These are phyloP conservation scores for Yamadazyma siamensis DNA, from an alignment of 1,139 yeast species.

Conservation along the genomic window DNA sequence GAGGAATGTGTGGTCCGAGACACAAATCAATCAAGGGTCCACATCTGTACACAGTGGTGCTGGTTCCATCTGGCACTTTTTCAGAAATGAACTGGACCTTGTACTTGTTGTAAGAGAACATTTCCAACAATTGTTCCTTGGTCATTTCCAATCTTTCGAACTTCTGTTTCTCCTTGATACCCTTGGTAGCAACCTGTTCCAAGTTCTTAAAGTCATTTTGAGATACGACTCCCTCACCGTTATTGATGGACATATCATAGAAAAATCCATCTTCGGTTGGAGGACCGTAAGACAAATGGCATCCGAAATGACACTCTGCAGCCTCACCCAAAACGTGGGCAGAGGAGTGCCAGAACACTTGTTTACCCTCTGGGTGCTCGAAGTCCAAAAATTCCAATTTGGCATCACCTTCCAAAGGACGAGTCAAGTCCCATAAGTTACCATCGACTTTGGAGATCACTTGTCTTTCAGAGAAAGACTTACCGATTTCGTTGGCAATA, in stretches of 20 bases:
- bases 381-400: constrained; percentile 70
- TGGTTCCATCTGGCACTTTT: constrained; percentile 93
- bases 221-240: constrained; percentile 70
- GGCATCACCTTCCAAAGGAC: constrained; percentile 81
- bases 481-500: constrained; percentile 81
- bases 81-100: constrained; percentile 83
- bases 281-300: constrained; percentile 86
- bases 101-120: constrained; percentile 95
- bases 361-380: constrained; percentile 78
- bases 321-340: constrained; percentile 99
- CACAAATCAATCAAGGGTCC: constrained; percentile 97
- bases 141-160: constrained; percentile 92
- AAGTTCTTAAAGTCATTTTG: constrained; percentile 81
- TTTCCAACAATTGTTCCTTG: constrained; percentile 84
- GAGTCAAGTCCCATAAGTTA: constrained; percentile 88
- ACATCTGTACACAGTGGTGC: constrained; percentile 96
- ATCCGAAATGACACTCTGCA: constrained; percentile 93
- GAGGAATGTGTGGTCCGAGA: constrained; percentile 97
- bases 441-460: constrained; percentile 92
- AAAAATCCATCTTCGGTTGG: constrained; percentile 98
- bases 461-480: constrained; percentile 77
- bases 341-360: constrained; percentile 98
- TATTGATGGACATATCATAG: constrained; percentile 90
- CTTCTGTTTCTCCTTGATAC: constrained; percentile 93
- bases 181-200: constrained; percentile 86